Evolutionary conservation across 192 early-diverging fungal genomes (phyloP).

Genomic region (Coemansia sp.): DNA sequence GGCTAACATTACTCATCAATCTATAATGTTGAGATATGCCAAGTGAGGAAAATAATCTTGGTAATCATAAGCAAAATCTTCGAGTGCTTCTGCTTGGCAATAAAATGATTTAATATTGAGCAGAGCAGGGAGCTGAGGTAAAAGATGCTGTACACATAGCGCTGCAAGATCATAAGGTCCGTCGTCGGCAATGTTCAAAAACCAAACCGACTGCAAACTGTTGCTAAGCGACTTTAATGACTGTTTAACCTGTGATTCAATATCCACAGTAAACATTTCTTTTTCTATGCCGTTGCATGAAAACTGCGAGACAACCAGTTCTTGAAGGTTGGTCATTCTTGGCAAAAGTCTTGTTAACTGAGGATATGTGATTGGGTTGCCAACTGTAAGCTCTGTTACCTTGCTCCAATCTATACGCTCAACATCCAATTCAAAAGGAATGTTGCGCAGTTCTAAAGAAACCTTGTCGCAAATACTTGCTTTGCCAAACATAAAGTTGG

Average conservation of each 20-base stretch:
- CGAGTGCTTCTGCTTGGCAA: neutral
- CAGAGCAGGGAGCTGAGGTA: neutral
- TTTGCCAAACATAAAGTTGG: neutral
- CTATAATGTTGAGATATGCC: neutral
- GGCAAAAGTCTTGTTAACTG: neutral
- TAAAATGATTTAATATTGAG: slow-evolving; percentile 2
- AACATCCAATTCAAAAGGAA: neutral
- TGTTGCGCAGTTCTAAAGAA: slow-evolving; percentile 3
- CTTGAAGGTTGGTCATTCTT: slow-evolving; percentile 1
- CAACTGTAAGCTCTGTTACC: slow-evolving; percentile 1
- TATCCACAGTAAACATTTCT: neutral
- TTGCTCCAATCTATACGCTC: slow-evolving; percentile 6
- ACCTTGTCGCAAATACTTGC: neutral
- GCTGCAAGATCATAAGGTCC: neutral
- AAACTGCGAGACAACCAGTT: slow-evolving; percentile 4
- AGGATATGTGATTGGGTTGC: neutral
- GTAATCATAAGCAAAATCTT: neutral
- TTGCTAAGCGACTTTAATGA: neutral
- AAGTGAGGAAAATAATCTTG: slow-evolving; percentile 3
- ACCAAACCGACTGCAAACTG: neutral
- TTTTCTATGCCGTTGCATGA: neutral
- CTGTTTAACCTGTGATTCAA: neutral
- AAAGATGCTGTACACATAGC: slow-evolving; percentile 2
- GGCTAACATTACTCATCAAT: neutral
- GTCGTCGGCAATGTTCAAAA: slow-evolving; percentile 3